Percentiles rank a stretch among this genome's conserved stretches.
Evolutionary conservation across 148 eudicot species (phyloP).

Genomic region (Cornus kousa): DNA sequence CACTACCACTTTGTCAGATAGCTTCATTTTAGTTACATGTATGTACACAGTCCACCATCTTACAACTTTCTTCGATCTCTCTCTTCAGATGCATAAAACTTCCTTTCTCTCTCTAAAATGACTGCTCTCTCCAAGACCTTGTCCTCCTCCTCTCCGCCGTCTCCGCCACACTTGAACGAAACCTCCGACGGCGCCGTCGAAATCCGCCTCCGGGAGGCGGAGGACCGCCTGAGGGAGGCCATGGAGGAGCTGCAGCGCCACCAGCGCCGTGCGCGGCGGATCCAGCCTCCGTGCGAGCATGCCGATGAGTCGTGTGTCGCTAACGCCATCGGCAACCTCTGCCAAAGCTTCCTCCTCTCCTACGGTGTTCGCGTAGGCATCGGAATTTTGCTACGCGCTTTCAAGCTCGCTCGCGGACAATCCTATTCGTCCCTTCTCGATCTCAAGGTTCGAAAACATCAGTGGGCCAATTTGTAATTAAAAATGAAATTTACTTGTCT

Average conservation of each 20-base stretch:
- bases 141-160: slow-evolving; percentile 18
- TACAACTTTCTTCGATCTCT: neutral
- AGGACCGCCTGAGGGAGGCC: slow-evolving; percentile 80
- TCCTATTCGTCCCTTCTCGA: slow-evolving; percentile 91
- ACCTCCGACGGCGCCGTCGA: slow-evolving; percentile 52
- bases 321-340: slow-evolving; percentile 87
- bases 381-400: slow-evolving; percentile 88
- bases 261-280: slow-evolving; percentile 37
- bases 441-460: slow-evolving; percentile 58
- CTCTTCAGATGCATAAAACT: neutral
- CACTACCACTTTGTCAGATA: too few relatives aligned
- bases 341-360: slow-evolving; percentile 89
- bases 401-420: slow-evolving; percentile 81
- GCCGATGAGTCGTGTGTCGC: slow-evolving; percentile 87
- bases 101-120: slow-evolving; percentile 16
- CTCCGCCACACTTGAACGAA: slow-evolving; percentile 24
- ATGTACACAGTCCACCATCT: neutral
- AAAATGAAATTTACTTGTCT: too few relatives aligned
- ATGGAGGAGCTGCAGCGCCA: slow-evolving; percentile 83
- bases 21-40: neutral
- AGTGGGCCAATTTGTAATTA: too few relatives aligned
- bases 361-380: slow-evolving; percentile 96
- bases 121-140: slow-evolving; percentile 9
- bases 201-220: slow-evolving; percentile 80
- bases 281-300: slow-evolving; percentile 71